phyloP scores from a whole-genome alignment of 2,329 filamentous ascomycete genomes.

The Metarhizium humberi region DNA sequence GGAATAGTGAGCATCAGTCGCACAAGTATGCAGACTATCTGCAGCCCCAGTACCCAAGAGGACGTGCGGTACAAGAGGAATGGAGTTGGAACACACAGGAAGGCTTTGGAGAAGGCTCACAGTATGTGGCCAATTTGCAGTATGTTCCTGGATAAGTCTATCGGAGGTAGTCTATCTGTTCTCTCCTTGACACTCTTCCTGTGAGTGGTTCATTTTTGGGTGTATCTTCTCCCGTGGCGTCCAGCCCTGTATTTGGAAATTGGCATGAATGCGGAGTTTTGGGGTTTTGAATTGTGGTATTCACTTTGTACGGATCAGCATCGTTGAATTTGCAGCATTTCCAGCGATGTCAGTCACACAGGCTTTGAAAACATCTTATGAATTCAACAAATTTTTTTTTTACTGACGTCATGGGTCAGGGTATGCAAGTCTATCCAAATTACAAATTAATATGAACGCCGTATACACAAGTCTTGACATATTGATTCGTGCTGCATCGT shows the following conservation, averaged over 20 bases:
- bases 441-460: not conserved
- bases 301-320: not conserved
- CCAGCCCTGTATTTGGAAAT: not conserved
- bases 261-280: constrained; percentile 9
- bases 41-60: not conserved
- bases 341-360: not conserved
- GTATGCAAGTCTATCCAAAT: not conserved
- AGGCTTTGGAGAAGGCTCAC: constrained; percentile 18
- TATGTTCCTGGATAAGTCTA: constrained; percentile 18
- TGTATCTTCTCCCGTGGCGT: not conserved
- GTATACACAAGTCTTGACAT: not conserved
- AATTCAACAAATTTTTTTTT: not conserved
- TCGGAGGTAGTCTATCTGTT: not conserved
- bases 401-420: not conserved
- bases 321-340: constrained; percentile 1
- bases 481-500: too few species aligned
- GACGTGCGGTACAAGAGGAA: constrained; percentile 11
- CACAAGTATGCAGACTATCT: not conserved
- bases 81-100: constrained; percentile 27
- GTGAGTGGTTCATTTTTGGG: not conserved
- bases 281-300: not conserved
- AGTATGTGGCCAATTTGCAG: constrained; percentile 16
- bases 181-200: not conserved
- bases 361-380: not conserved
- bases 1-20: not conserved